phyloP scores from a whole-genome alignment of 2,329 filamentous ascomycete genomes.

The Tolypocladium ophioglossoides region DNA sequence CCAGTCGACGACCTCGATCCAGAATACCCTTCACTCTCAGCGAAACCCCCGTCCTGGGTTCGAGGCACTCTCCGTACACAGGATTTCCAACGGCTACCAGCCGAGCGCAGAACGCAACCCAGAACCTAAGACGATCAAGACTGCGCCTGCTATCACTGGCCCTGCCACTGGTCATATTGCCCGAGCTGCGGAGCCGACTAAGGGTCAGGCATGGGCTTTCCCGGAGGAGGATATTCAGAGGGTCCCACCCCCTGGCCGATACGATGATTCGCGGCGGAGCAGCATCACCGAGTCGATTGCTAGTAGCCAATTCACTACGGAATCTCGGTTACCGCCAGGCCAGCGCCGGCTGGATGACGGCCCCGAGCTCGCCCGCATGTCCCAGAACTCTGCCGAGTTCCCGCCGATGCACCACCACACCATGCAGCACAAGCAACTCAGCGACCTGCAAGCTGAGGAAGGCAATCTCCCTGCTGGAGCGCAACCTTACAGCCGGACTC shows the following conservation, averaged over 20 bases:
- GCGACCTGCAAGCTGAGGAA: conserved; percentile 53
- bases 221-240: conserved; percentile 59
- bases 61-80: conserved; percentile 42
- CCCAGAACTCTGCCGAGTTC: conserved; percentile 42
- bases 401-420: conserved; percentile 60
- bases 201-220: conserved; percentile 77
- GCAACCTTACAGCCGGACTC: conserved; percentile 74
- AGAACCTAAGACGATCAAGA: conserved; percentile 46
- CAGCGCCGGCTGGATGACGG: conserved; percentile 62
- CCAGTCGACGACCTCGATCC: conserved; percentile 64
- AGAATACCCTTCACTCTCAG: conserved; percentile 59
- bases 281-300: conserved; percentile 69
- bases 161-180: conserved; percentile 54
- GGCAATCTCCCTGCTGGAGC: conserved; percentile 38
- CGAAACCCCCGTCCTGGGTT: conserved; percentile 44
- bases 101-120: conserved; percentile 48
- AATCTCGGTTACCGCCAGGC: conserved; percentile 60
- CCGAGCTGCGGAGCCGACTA: conserved; percentile 66
- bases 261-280: conserved; percentile 59
- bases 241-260: conserved; percentile 29
- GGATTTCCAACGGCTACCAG: conserved; percentile 56
- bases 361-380: conserved; percentile 38
- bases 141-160: conserved; percentile 68
- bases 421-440: conserved; percentile 63
- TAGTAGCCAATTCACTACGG: conserved; percentile 68